Evolutionary conservation across 805 yeast species (phyloP).

Genomic region (Yarrowia deformans): DNA sequence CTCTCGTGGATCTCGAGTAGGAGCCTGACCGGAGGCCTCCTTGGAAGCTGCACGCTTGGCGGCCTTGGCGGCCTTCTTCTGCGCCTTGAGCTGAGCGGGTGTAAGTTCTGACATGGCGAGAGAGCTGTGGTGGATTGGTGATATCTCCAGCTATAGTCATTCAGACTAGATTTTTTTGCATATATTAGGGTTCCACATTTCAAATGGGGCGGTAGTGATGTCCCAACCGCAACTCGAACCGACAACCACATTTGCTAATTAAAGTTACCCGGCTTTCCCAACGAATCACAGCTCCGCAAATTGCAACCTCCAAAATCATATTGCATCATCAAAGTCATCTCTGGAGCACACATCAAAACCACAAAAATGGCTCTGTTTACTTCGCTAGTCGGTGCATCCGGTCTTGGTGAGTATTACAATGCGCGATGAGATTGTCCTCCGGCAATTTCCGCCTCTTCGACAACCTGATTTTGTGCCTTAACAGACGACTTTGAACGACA

Average conservation of each 20-base stretch:
- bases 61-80: constrained; percentile 87
- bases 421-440: background rate
- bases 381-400: constrained; percentile 39
- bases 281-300: constrained; percentile 33
- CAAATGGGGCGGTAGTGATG: background rate
- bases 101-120: constrained; percentile 51
- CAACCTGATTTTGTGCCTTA: background rate
- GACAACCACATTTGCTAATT: background rate
- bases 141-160: background rate
- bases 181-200: constrained; percentile 4
- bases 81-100: constrained; percentile 85
- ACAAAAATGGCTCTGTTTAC: constrained; percentile 38
- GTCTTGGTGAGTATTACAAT: constrained; percentile 29
- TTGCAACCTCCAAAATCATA: constrained; percentile 27
- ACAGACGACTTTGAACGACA: background rate
- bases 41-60: constrained; percentile 91
- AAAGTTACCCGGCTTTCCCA: constrained; percentile 21
- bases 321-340: constrained; percentile 31
- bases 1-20: constrained; percentile 51
- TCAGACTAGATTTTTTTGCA: constrained; percentile 17
- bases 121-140: background rate
- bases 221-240: background rate
- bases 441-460: constrained; percentile 6
- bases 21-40: constrained; percentile 59
- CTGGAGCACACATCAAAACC: constrained; percentile 33